phyloP scores from a whole-genome alignment of 78 protist genomes.

The Bigelowiella natans region DNA sequence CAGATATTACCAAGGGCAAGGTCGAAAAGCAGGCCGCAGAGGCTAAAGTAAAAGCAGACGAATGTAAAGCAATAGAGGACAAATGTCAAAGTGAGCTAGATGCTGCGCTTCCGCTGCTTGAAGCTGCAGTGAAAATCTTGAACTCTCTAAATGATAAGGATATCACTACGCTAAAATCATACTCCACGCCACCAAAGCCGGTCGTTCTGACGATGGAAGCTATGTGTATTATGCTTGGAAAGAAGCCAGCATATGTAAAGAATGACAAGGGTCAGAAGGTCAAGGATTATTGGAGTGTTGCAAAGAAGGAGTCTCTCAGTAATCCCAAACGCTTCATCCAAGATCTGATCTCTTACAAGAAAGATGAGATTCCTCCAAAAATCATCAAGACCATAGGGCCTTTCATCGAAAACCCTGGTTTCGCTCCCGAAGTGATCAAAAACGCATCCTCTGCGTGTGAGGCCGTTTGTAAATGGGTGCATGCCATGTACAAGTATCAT shows the following conservation, averaged over 20 bases:
- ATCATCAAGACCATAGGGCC: conserved; percentile 41
- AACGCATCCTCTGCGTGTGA: conserved; percentile 60
- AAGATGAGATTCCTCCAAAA: conserved; percentile 45
- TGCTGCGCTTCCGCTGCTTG: conserved; percentile 75
- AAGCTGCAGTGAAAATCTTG: conserved; percentile 48
- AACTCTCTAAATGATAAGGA: conserved; percentile 45
- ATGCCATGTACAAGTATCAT: conserved; percentile 66
- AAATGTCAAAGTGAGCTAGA: conserved; percentile 54
- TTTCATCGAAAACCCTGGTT: conserved; percentile 53
- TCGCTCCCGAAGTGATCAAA: conserved; percentile 41
- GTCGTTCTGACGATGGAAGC: conserved; percentile 56
- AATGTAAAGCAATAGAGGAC: conserved; percentile 40
- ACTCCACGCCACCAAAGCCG: conserved; percentile 58
- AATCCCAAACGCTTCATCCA: not conserved
- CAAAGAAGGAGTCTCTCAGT: not conserved
- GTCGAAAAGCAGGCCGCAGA: conserved; percentile 49
- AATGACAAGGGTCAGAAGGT: conserved; percentile 29
- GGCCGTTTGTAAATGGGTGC: conserved; percentile 69
- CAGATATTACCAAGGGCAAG: conserved; percentile 21
- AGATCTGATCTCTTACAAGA: conserved; percentile 47
- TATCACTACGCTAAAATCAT: conserved; percentile 48
- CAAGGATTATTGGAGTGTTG: conserved; percentile 56
- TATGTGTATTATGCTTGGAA: conserved; percentile 50
- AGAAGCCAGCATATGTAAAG: conserved; percentile 25
- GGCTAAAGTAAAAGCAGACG: conserved; percentile 46